phyloP scores from a whole-genome alignment of 2,329 filamentous ascomycete genomes.

The Paraphaeosphaeria minitans region DNA sequence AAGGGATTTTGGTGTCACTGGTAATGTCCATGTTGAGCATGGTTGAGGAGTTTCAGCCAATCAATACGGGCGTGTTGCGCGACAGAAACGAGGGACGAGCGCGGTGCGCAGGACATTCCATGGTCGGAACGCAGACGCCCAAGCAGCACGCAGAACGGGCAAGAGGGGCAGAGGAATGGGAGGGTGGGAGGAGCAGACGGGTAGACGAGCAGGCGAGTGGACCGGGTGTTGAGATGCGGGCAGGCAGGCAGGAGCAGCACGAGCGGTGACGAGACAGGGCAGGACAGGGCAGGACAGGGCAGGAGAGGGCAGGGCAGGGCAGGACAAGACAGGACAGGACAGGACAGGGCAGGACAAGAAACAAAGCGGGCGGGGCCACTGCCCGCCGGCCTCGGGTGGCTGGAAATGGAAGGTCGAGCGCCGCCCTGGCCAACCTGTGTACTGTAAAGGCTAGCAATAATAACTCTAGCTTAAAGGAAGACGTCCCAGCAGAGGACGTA shows the following conservation, averaged over 20 bases:
- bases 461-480: too few species aligned
- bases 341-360: too few species aligned
- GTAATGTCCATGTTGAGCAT: constrained; percentile 27
- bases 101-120: not conserved
- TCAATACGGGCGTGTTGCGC: not conserved
- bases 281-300: too few species aligned
- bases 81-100: not conserved
- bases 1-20: constrained; percentile 33
- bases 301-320: too few species aligned
- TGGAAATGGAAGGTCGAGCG: constrained; percentile 1
- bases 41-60: not conserved
- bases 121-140: not conserved
- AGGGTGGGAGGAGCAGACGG: too few species aligned
- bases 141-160: not conserved
- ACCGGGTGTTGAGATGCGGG: not conserved
- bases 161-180: not conserved
- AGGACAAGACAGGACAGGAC: too few species aligned
- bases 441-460: too few species aligned
- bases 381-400: not conserved
- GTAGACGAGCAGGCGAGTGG: too few species aligned
- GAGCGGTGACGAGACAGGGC: not conserved
- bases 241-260: not conserved
- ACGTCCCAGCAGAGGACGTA: too few species aligned
- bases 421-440: too few species aligned
- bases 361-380: not conserved